A percentile compares a stretch with the other conserved stretches of the same genome.
Evolutionary conservation across 192 early-diverging fungal species (phyloP).

Genomic region (Irineochytrium annulatum): DNA sequence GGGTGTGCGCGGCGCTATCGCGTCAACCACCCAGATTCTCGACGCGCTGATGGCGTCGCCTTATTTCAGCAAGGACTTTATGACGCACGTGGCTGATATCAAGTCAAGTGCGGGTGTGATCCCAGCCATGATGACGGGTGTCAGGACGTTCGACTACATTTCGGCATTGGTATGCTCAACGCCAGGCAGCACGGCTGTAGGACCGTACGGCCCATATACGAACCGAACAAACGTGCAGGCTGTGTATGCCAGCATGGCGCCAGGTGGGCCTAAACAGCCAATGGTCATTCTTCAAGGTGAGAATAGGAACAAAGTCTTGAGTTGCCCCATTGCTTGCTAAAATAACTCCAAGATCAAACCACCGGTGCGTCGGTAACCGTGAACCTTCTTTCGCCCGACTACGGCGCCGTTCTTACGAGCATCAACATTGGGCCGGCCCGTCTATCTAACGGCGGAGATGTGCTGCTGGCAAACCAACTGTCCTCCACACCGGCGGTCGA

Average conservation of each 20-base stretch:
- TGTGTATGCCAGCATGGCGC: too few species aligned
- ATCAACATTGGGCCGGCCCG: neutral
- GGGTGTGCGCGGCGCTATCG: neutral
- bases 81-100: neutral
- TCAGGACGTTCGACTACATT: neutral
- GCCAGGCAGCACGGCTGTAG: neutral
- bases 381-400: neutral
- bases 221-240: neutral
- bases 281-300: too few species aligned
- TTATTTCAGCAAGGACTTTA: conserved; percentile 4
- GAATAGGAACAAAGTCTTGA: too few species aligned
- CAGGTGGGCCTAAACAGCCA: too few species aligned
- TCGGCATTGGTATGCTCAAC: neutral
- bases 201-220: neutral
- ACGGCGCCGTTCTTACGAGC: neutral
- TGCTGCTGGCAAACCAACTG: neutral
- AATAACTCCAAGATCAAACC: neutral
- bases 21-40: neutral
- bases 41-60: neutral
- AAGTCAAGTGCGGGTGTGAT: neutral
- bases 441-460: neutral
- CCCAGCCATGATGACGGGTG: neutral
- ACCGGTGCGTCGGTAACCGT: neutral
- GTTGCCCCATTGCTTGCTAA: neutral
- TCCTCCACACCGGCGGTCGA: neutral